A percentile compares a stretch with the other conserved stretches of the same genome.
Evolutionary conservation across 805 yeast genomes (phyloP).

Genomic region (Kuraishia piskuri): DNA sequence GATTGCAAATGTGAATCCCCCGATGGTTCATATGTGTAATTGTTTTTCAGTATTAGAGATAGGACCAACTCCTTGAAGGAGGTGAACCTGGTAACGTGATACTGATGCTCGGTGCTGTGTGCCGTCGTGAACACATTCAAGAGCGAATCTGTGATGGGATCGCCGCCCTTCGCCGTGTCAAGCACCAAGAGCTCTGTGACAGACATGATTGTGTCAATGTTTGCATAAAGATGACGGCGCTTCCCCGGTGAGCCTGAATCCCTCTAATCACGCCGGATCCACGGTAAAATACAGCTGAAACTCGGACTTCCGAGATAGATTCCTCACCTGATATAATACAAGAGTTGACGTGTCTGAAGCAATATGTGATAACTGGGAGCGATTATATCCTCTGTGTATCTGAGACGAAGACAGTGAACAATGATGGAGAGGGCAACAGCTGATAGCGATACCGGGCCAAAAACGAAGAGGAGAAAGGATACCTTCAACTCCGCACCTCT

Average conservation of each 20-base stretch:
- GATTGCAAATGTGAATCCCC: neutral
- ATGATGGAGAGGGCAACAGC: no score
- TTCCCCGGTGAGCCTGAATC: neutral
- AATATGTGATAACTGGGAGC: neutral
- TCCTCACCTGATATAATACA: neutral
- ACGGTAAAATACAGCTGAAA: neutral
- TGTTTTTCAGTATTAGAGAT: neutral
- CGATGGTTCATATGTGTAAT: neutral
- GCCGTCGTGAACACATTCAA: neutral
- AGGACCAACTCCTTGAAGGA: conserved; percentile 1
- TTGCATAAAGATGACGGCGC: neutral
- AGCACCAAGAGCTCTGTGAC: neutral
- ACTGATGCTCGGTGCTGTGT: neutral
- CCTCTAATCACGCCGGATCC: neutral
- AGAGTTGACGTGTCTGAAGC: no score
- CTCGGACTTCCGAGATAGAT: neutral
- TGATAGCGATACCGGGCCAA: no score
- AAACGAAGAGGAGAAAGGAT: no score
- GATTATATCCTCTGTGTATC: neutral
- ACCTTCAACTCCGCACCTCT: no score
- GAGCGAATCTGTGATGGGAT: neutral
- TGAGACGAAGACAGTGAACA: no score
- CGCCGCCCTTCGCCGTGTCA: neutral
- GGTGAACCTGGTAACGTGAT: neutral
- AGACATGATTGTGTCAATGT: neutral